A percentile compares a stretch with the other conserved stretches of the same genome.
phyloP scores from a whole-genome alignment of 1,284 basidiomycete genomes.

The Fomitopsis betulina region DNA sequence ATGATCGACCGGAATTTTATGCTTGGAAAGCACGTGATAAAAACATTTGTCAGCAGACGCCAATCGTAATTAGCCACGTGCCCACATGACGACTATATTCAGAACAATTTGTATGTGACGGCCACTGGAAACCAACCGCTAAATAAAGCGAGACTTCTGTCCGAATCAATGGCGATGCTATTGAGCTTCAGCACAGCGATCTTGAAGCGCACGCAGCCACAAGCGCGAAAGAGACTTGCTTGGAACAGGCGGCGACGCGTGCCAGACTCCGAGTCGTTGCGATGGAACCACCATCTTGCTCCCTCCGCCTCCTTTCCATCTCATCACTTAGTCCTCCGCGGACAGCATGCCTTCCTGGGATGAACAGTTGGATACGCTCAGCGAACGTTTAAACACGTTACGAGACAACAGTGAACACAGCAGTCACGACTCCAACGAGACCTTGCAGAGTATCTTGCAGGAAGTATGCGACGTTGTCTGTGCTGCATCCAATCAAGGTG shows the following conservation, averaged over 20 bases:
- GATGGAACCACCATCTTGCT: not conserved
- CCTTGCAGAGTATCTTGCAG: constrained; percentile 2
- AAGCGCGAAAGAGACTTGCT: not conserved
- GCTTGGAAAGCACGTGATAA: too few relatives aligned
- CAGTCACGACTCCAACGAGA: not conserved
- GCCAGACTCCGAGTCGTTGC: not conserved
- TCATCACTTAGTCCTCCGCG: not conserved
- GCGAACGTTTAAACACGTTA: not conserved
- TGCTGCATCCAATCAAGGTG: not conserved
- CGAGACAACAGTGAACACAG: not conserved
- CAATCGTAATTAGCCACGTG: too few relatives aligned
- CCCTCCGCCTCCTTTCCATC: not conserved
- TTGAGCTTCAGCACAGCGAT: too few relatives aligned
- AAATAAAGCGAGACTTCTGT: too few relatives aligned
- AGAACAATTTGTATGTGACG: too few relatives aligned
- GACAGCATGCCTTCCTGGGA: not conserved
- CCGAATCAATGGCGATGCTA: too few relatives aligned
- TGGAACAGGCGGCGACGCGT: not conserved
- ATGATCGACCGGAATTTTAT: too few relatives aligned
- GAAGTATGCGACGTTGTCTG: constrained; percentile 8
- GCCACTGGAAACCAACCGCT: too few relatives aligned
- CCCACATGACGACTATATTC: too few relatives aligned
- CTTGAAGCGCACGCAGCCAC: not conserved
- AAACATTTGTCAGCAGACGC: too few relatives aligned
- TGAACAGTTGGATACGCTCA: not conserved